Evolutionary conservation across 805 yeast species (phyloP).

Genomic region (Metschnikowia dekortorum): DNA sequence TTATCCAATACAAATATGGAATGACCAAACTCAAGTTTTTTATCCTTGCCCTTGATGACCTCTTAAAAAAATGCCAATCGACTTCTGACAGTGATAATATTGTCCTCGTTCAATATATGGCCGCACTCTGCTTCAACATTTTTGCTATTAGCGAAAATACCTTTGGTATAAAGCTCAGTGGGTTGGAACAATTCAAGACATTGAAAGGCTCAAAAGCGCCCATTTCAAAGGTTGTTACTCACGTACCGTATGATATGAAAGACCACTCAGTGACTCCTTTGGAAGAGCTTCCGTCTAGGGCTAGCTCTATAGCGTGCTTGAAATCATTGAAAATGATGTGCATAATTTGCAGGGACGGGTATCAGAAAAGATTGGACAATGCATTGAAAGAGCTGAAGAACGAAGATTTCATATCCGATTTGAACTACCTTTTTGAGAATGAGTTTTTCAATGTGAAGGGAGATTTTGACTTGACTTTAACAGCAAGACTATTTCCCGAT

Average conservation of each 20-base stretch:
- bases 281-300: conserved; percentile 24
- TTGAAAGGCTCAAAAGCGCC: conserved; percentile 23
- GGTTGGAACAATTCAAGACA: conserved; percentile 26
- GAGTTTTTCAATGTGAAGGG: conserved; percentile 17
- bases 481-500: conserved; percentile 1
- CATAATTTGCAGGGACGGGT: conserved; percentile 31
- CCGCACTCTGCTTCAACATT: conserved; percentile 26
- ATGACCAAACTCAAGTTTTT: conserved; percentile 42
- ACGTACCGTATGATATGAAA: conserved; percentile 42
- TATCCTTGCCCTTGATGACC: conserved; percentile 13
- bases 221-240: conserved; percentile 27
- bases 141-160: conserved; percentile 36
- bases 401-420: conserved; percentile 15
- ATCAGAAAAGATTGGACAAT: conserved; percentile 30
- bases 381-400: conserved; percentile 23
- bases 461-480: conserved; percentile 26
- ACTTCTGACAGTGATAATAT: conserved; percentile 5
- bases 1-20: conserved; percentile 57
- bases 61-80: background rate
- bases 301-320: conserved; percentile 22
- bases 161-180: conserved; percentile 25
- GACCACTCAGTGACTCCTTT: conserved; percentile 32
- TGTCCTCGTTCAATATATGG: conserved; percentile 34
- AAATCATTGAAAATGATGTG: conserved; percentile 25
- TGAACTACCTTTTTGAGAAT: conserved; percentile 19